phyloP scores from a whole-genome alignment of 257 asterid species.

The Penstemon barbatus region DNA sequence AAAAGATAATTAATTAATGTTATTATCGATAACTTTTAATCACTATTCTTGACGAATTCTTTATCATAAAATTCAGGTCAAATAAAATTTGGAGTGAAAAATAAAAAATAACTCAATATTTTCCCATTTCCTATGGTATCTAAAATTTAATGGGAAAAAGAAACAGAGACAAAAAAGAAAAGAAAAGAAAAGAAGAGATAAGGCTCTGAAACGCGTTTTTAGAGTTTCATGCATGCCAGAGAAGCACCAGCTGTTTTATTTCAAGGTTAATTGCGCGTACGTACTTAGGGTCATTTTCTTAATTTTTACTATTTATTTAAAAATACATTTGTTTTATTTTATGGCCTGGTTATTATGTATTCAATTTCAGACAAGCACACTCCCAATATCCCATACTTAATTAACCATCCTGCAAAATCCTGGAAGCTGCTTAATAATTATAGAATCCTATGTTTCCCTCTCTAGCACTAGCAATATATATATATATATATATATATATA shows the following conservation, averaged over 20 bases:
- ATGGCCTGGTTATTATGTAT: constrained; percentile 18
- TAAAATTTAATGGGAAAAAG: too few species aligned
- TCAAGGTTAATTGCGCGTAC: constrained; percentile 36
- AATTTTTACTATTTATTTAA: background rate
- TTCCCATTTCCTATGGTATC: too few species aligned
- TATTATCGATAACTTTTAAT: too few species aligned
- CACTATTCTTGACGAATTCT: too few species aligned
- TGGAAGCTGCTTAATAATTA: constrained; percentile 53
- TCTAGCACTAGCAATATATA: background rate
- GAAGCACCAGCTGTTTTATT: constrained; percentile 57
- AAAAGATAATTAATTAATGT: too few species aligned
- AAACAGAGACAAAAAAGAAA: too few species aligned
- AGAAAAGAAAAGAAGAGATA: background rate
- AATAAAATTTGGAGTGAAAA: too few species aligned
- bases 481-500: too few species aligned
- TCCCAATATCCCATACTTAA: background rate
- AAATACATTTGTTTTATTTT: background rate
- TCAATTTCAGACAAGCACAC: constrained; percentile 30
- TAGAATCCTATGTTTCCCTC: constrained; percentile 48
- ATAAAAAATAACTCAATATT: too few species aligned
- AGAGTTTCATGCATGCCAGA: constrained; percentile 51
- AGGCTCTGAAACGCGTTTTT: constrained; percentile 51
- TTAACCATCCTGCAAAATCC: constrained; percentile 46
- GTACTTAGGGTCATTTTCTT: background rate
- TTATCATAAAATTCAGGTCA: too few species aligned